Base-by-base conservation (phyloP, 2,329 filamentous ascomycete genomes). In the Gaeumannomyces tritici region DNA sequence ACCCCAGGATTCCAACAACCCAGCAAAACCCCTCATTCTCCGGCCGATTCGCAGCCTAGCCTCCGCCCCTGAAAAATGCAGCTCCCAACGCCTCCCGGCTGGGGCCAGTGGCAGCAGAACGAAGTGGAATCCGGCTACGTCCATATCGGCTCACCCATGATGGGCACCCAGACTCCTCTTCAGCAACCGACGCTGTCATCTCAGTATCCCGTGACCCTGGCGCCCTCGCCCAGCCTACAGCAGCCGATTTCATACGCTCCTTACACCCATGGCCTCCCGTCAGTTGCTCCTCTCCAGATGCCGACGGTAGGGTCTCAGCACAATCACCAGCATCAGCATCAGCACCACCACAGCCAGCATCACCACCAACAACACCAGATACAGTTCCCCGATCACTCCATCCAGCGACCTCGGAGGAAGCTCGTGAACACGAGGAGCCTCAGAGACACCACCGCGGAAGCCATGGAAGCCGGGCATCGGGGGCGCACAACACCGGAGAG, bases 61-160 rank as follows among this genome's bases (percentile, higher is more conserved):
- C 35, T 13, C 35, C 35, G n/a, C n/a, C 13, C 13, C 35, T 12
- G 26, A n/a, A 24, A 57, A 13, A 27, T 57, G 24, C 55, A 27
- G 27, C 55, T 57, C 18, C 55, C 55, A 29, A 28, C 18, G 8
- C 55, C 55, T 21, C 27, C 55, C 15, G 55, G 55, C 27, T 87
- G 84, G 84, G 79, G 76, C 68, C 81, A 81, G 80, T 72, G 79
- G 64, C 81, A 83, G 55, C 77, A 82, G 57, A 74, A 74, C 55
- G 55, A 57, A 56, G 66, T 69, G 9, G 67, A 65, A 58, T 54
- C 69, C 28, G 79, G 80, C 51, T 83, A 81, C 67, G 65, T 70
- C 64, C 76, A 82, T 71, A 79, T 84, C 75, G 79, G 80, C 59
- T 68, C 74, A 29, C 69, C 72, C 28, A 74, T 83, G 66, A 73